Base-by-base conservation (phyloP, 208 protist species). In the Tetramitus jugosus region DNA sequence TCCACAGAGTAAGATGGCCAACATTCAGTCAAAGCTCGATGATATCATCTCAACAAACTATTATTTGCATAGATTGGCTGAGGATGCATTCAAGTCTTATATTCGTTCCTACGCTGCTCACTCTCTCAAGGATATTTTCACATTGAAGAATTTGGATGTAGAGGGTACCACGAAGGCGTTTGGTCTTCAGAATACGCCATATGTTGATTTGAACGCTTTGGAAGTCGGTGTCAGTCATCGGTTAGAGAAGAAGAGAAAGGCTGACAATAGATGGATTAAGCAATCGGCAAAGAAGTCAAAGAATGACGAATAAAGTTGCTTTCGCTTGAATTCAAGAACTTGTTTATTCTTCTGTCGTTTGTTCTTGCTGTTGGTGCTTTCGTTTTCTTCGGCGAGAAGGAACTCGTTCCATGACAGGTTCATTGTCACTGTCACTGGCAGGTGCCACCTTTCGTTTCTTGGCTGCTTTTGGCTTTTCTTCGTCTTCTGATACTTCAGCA, bases 111-210 rank as follows among this genome's bases (percentile, higher is more conserved):
- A 99, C 88, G 97, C 95, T 68, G 96, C 94, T 71, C 96, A 97
- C 77, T 91, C 94, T 79, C 87, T 98, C 45, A 99, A 99, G 85
- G 94, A 98, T 80, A 97, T 99, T 43, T 99, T 98, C 84, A 88
- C 99, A 77, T 94, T 99, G 13, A 88, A 98, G 79, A 83, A 88
- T 52, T 89, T 99, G 14, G 96, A 99, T 81, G 84, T 99, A 7
- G 88, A 91, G 10, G 87, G 88, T n/a, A 94, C 98, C 46, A 94
- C 94, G 43, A 87, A 88, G 56, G 91, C 90, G 26, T 96, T 97
- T 78, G 92, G 89, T 7, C 82, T 96, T 62, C 88, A 81, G 76
- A 91, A 93, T 77, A 89, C 93, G 13, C 93, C 93, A 43, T 89
- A 90, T 75, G 87, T 95, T 49, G 89, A 94, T 80, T 87, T 96